Evolutionary conservation across 108 stramenopile species (phyloP).

Genomic region (Nannochloropsis granulata): DNA sequence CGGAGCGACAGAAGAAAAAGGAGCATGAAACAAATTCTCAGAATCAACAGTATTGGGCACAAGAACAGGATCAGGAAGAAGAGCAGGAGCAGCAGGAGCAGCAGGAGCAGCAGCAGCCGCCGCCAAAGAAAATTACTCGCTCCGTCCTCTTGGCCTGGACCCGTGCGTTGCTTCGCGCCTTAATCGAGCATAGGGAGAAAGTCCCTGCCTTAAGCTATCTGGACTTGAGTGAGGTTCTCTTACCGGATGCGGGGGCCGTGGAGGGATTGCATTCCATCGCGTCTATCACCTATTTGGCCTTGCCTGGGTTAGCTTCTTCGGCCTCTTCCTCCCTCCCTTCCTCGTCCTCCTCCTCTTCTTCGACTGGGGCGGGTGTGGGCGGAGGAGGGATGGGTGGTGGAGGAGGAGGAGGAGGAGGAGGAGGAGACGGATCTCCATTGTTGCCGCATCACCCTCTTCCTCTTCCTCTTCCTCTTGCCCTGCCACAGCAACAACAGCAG

Average conservation of each 20-base stretch:
- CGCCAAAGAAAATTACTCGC: neutral
- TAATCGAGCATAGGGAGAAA: neutral
- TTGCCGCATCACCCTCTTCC: neutral
- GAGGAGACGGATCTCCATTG: neutral
- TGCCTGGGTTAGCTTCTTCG: neutral
- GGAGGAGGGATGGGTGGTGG: neutral
- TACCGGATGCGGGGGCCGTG: neutral
- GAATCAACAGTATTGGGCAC: neutral
- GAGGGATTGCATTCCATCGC: neutral
- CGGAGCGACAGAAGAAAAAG: neutral
- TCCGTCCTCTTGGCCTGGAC: neutral
- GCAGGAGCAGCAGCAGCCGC: neutral
- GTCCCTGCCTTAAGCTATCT: neutral
- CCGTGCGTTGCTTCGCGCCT: neutral
- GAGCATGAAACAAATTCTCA: neutral
- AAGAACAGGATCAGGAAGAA: neutral
- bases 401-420: neutral
- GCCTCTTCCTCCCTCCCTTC: neutral
- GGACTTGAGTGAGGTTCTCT: neutral
- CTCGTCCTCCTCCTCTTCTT: neutral
- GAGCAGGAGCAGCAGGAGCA: neutral
- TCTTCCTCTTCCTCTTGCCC: neutral
- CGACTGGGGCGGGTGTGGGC: neutral
- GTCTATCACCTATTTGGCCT: neutral
- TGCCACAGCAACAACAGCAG: neutral